These are phyloP conservation scores for Cairneyella variabilis DNA, from an alignment of 495 filamentous ascomycete species.

Conservation along the genomic window DNA sequence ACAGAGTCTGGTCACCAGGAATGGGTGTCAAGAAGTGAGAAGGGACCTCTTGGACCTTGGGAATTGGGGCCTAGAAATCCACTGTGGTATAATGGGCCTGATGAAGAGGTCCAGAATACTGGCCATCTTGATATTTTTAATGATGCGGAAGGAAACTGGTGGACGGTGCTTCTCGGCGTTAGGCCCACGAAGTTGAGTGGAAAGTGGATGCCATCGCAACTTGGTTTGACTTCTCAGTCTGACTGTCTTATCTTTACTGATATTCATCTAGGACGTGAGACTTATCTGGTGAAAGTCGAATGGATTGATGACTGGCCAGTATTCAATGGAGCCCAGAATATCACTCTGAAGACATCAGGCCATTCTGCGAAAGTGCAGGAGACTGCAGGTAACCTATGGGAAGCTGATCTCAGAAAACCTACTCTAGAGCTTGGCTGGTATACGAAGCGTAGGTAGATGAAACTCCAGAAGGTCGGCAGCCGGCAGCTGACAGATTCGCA, in stretches of 20 bases:
- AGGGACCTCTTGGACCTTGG: constrained; percentile 50
- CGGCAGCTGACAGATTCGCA: too few relatives aligned
- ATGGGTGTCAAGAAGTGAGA: constrained; percentile 46
- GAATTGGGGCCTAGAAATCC: constrained; percentile 48
- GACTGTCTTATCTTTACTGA: too few relatives aligned
- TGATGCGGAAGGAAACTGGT: constrained; percentile 40
- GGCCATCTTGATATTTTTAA: constrained; percentile 45
- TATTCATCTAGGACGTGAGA: constrained; percentile 27
- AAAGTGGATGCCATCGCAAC: constrained; percentile 14
- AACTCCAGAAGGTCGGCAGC: too few relatives aligned
- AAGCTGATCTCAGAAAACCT: too few relatives aligned
- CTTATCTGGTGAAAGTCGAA: constrained; percentile 19
- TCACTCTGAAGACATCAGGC: too few relatives aligned
- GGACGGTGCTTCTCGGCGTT: constrained; percentile 30
- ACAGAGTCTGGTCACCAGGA: constrained; percentile 53
- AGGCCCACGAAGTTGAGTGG: constrained; percentile 11
- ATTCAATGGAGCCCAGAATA: too few relatives aligned
- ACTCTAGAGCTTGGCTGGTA: too few relatives aligned
- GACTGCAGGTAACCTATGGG: too few relatives aligned
- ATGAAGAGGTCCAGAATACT: constrained; percentile 34
- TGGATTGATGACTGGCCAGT: constrained; percentile 24
- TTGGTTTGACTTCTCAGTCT: too few relatives aligned
- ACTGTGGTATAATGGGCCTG: constrained; percentile 34
- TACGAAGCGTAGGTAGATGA: too few relatives aligned
- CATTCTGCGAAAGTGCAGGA: too few relatives aligned